These are phyloP conservation scores for Salvia splendens DNA, from an alignment of 257 asterid genomes.

Conservation along the genomic window DNA sequence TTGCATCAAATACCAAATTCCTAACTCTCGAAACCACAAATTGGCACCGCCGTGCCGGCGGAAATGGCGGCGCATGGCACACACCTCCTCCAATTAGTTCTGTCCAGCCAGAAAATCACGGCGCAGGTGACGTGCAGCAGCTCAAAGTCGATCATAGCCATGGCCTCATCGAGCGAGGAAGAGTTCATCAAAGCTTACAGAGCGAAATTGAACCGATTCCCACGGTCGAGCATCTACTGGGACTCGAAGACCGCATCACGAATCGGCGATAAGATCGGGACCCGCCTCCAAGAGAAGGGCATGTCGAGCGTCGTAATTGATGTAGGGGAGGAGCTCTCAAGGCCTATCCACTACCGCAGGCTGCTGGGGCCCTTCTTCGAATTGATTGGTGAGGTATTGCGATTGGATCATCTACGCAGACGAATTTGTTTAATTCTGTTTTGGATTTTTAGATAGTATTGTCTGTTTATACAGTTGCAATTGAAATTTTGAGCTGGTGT, in stretches of 20 bases:
- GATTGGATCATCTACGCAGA: not conserved
- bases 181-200: constrained; percentile 52
- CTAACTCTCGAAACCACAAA: not conserved
- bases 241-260: constrained; percentile 55
- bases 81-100: constrained; percentile 58
- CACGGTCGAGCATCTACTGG: constrained; percentile 53
- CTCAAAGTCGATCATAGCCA: constrained; percentile 59
- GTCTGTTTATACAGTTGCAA: too few species aligned
- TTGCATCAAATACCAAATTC: too few species aligned
- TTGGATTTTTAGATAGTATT: too few species aligned
- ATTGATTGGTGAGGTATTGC: constrained; percentile 24
- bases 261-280: constrained; percentile 66
- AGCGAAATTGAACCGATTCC: constrained; percentile 62
- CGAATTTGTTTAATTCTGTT: not conserved
- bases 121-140: constrained; percentile 65
- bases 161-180: constrained; percentile 73
- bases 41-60: constrained; percentile 16
- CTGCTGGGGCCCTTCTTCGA: constrained; percentile 58
- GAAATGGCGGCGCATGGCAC: constrained; percentile 42
- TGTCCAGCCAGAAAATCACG: constrained; percentile 71
- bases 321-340: constrained; percentile 49
- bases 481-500: too few species aligned
- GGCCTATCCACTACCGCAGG: constrained; percentile 59
- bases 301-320: constrained; percentile 53
- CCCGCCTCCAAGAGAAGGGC: constrained; percentile 55